Evolutionary conservation across 2,329 filamentous ascomycete species (phyloP).

Genomic region (Scedosporium minutisporum): DNA sequence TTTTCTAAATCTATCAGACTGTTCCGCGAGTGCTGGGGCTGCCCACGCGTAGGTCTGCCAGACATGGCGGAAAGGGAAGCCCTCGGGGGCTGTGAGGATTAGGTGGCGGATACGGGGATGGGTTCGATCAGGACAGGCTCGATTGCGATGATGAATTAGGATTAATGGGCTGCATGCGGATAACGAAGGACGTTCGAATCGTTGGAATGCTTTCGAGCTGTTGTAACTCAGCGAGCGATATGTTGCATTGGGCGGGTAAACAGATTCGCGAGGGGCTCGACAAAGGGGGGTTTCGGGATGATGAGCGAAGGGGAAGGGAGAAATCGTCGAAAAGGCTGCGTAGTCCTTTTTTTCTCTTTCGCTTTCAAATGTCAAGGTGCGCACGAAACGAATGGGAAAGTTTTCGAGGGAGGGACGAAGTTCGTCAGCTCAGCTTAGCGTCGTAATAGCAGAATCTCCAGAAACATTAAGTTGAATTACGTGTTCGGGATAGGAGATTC

Average conservation of each 20-base stretch:
- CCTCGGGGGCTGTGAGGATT: constrained; percentile 14
- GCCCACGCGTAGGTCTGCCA: constrained; percentile 43
- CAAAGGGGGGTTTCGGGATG: background rate
- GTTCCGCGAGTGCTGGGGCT: constrained; percentile 33
- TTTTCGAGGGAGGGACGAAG: background rate
- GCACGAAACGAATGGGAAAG: background rate
- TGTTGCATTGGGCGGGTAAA: background rate
- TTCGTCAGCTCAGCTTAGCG: constrained; percentile 2
- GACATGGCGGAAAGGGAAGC: constrained; percentile 43
- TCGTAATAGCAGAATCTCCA: background rate
- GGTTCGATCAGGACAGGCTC: background rate
- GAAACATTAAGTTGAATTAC: background rate
- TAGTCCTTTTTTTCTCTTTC: too few relatives aligned
- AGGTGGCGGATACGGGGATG: background rate
- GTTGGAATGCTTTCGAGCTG: background rate
- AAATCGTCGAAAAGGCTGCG: background rate
- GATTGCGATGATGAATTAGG: constrained; percentile 6
- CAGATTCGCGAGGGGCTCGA: background rate
- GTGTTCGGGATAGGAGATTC: constrained; percentile 1
- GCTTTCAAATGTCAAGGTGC: background rate
- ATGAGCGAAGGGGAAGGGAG: background rate
- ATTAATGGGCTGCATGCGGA: background rate
- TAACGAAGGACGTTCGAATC: background rate
- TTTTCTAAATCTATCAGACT: constrained; percentile 67
- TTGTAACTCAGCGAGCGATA: background rate